These are phyloP conservation scores for Stephania japonica DNA, from an alignment of 164 flowering plant species.

Conservation along the genomic window DNA sequence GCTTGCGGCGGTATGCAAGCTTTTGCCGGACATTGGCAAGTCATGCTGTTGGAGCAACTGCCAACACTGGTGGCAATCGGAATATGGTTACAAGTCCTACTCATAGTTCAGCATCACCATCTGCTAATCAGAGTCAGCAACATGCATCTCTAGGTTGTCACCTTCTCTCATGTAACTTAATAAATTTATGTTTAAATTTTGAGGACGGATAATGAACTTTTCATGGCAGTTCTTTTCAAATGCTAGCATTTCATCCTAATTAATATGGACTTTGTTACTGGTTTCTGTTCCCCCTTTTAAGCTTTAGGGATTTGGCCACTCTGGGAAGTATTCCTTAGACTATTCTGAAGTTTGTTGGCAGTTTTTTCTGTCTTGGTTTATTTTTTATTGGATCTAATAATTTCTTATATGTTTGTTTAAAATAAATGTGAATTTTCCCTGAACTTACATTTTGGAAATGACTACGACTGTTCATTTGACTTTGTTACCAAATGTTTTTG, in stretches of 20 bases:
- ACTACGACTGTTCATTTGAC: background rate
- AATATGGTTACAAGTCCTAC: conserved; percentile 82
- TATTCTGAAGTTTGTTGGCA: too few relatives aligned
- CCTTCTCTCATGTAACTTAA: background rate
- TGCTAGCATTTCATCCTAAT: background rate
- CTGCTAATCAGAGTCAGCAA: conserved; percentile 70
- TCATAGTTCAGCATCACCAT: conserved; percentile 75
- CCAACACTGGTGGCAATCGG: conserved; percentile 70
- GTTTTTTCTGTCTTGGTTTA: background rate
- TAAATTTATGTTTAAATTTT: background rate
- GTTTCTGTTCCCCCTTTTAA: background rate
- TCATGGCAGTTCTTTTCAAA: background rate
- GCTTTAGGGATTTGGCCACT: background rate
- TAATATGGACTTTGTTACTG: background rate
- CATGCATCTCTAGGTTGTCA: conserved; percentile 8
- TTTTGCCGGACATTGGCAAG: conserved; percentile 98
- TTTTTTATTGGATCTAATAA: background rate
- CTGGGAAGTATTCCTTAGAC: background rate
- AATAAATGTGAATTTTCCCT: background rate
- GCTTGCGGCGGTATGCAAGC: conserved; percentile 97
- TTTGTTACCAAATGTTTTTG: conserved; percentile 8
- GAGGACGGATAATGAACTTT: background rate
- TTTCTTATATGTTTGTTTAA: background rate
- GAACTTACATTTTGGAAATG: background rate
- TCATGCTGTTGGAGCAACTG: conserved; percentile 73